Base-by-base conservation (phyloP, 169 alveolate genomes). In the Plasmodium berghei region DNA sequence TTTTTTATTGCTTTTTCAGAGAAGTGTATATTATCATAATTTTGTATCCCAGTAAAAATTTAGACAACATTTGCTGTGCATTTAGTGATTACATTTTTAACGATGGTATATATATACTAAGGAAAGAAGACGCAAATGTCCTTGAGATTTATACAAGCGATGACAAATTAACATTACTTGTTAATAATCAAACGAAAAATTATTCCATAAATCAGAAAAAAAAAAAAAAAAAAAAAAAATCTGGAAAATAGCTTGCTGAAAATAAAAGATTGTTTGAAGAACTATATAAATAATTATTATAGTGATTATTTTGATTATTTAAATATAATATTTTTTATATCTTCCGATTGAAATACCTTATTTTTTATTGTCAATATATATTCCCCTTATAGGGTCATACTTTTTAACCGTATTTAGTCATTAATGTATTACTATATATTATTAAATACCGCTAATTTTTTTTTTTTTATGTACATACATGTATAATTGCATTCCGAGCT, bases 101-200 rank as follows among this genome's bases (percentile, higher is more conserved):
- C 3, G 74, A 80, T 16, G 64, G 83, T 12, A 49, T 80, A 34
- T 80, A 49, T 62, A 80, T 49, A 24, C 12, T 80, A 22, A 52
- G 73, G 18, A 66, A 64, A 14, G 89, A 80, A 59, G 83, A 80
- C 9, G 64, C 89, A 9, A 80, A 80, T 22, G 89, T 80, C 8
- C 89, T 80, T 5, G 89, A 80, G 34, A 80, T 80, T 2, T 80
- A 80, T 45, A 42, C 71, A 9, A 72, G 67, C 16, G 22, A 5
- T 5, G 67, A 80, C 22, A 66, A 55, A 16, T 20, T 66, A 52
- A 80, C 89, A n/a, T 34, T 80, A 18, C 26, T 80, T 6, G 80
- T 67, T 5, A 80, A 80, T 55, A 80, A 80, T 34, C 64, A 63
- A 80, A 66, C 72, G 52, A 80, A 26, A 14, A 64, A 49, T 58